Percentiles rank a stretch among this genome's conserved stretches.
phyloP scores from a whole-genome alignment of 371 early-diverging fungal species.

The Gilbertella persicaria region DNA sequence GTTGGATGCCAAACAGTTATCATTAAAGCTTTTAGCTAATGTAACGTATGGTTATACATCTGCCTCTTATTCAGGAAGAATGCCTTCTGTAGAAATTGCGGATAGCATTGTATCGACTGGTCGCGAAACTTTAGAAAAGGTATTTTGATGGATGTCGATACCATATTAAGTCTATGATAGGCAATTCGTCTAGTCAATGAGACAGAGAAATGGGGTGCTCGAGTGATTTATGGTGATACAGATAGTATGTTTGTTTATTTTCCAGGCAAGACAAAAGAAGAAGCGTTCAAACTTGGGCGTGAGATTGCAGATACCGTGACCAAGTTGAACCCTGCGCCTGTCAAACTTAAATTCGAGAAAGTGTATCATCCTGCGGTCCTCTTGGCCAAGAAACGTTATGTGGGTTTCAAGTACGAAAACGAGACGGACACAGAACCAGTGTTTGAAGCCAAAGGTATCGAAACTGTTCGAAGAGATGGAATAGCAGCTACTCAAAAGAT shows the following conservation, averaged over 20 bases:
- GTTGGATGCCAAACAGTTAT: constrained; percentile 81
- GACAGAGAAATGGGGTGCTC: constrained; percentile 70
- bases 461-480: constrained; percentile 89
- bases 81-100: constrained; percentile 90
- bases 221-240: constrained; percentile 92
- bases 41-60: constrained; percentile 91
- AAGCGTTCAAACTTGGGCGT: constrained; percentile 79
- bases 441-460: constrained; percentile 95
- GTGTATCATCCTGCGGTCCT: constrained; percentile 87
- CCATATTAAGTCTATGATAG: constrained; percentile 20
- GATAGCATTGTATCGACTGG: constrained; percentile 90
- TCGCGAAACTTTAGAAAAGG: constrained; percentile 77
- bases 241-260: constrained; percentile 86
- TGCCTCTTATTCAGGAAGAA: constrained; percentile 85
- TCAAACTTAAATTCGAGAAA: constrained; percentile 92
- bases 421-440: constrained; percentile 59
- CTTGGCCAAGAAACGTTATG: constrained; percentile 89
- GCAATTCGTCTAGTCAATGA: constrained; percentile 69
- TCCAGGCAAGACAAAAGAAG: constrained; percentile 64
- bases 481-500: constrained; percentile 78
- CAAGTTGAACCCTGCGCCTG: constrained; percentile 68
- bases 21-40: constrained; percentile 88
- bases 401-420: constrained; percentile 80
- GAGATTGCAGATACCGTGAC: constrained; percentile 81
- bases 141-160: constrained; percentile 15